Evolutionary conservation across 2,329 filamentous ascomycete species (phyloP).

Genomic region (Cytospora paraplurivora): DNA sequence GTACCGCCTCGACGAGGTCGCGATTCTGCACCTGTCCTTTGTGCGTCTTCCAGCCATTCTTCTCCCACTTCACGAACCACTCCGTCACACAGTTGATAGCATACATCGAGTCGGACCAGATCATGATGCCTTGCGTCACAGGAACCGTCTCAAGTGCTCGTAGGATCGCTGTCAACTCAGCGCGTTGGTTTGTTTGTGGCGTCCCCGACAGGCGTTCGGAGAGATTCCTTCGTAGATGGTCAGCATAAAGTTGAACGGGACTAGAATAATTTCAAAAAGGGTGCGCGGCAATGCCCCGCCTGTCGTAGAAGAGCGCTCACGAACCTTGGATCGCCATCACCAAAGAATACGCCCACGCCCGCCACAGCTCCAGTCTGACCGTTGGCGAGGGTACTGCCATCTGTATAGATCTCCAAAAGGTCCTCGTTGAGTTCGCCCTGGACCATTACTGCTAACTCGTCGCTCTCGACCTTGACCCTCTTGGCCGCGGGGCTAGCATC

Average conservation of each 20-base stretch:
- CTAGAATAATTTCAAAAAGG: neutral
- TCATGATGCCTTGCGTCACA: slow-evolving; percentile 67
- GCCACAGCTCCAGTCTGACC: slow-evolving; percentile 57
- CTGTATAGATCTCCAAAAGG: slow-evolving; percentile 58
- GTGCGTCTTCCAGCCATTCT: slow-evolving; percentile 75
- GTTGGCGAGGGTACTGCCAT: slow-evolving; percentile 63
- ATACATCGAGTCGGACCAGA: slow-evolving; percentile 89
- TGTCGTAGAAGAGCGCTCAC: slow-evolving; percentile 28
- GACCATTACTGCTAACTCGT: slow-evolving; percentile 19
- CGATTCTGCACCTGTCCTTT: slow-evolving; percentile 80
- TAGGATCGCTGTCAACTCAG: slow-evolving; percentile 87
- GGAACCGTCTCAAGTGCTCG: slow-evolving; percentile 79
- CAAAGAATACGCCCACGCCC: slow-evolving; percentile 67
- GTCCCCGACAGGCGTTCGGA: slow-evolving; percentile 75
- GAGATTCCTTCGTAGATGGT: slow-evolving; percentile 52
- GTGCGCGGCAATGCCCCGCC: neutral
- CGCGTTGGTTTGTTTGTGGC: slow-evolving; percentile 90
- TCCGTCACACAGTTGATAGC: slow-evolving; percentile 84
- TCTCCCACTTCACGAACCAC: slow-evolving; percentile 80
- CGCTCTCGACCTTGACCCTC: slow-evolving; percentile 36
- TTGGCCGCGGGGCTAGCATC: slow-evolving; percentile 40
- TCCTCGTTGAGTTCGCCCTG: slow-evolving; percentile 32
- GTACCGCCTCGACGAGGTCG: slow-evolving; percentile 76
- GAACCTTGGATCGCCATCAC: slow-evolving; percentile 55
- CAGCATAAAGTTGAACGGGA: slow-evolving; percentile 24